phyloP scores from a whole-genome alignment of 768 basidiomycete species.

The Fomitopsis pulvina region DNA sequence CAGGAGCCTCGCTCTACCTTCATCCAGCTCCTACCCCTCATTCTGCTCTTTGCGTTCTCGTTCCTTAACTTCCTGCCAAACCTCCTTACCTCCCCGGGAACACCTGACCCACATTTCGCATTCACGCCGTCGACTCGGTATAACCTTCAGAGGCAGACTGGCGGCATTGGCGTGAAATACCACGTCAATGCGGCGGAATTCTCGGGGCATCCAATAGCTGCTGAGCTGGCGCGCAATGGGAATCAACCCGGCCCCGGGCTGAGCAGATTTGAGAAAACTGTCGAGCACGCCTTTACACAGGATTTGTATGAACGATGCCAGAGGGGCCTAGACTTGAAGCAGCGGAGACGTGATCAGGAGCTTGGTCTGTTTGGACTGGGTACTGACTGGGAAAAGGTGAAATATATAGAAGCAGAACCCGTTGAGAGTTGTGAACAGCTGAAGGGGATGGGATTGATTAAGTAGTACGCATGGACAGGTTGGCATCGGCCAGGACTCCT shows the following conservation, averaged over 20 bases:
- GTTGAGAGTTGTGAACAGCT: slow-evolving; percentile 77
- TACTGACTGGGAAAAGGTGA: slow-evolving; percentile 88
- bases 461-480: slow-evolving; percentile 22
- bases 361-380: slow-evolving; percentile 88
- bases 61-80: slow-evolving; percentile 74
- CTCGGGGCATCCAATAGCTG: slow-evolving; percentile 69
- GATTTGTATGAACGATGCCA: slow-evolving; percentile 69
- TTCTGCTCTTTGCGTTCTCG: slow-evolving; percentile 82
- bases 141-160: slow-evolving; percentile 67
- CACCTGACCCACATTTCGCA: slow-evolving; percentile 76
- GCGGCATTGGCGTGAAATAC: slow-evolving; percentile 66
- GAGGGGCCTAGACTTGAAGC: slow-evolving; percentile 55
- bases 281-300: slow-evolving; percentile 73
- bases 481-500: background rate
- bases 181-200: slow-evolving; percentile 80
- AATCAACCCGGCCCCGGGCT: slow-evolving; percentile 29
- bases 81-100: slow-evolving; percentile 56
- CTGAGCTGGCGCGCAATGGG: slow-evolving; percentile 48
- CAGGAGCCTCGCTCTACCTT: slow-evolving; percentile 55
- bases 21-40: slow-evolving; percentile 76
- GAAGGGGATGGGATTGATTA: slow-evolving; percentile 50
- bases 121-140: slow-evolving; percentile 58
- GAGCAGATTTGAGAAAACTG: slow-evolving; percentile 63
- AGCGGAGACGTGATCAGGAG: slow-evolving; percentile 67
- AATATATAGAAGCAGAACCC: slow-evolving; percentile 60